Conservation (phyloP, 805 yeast species). For the Starmerella asiatica region DNA sequence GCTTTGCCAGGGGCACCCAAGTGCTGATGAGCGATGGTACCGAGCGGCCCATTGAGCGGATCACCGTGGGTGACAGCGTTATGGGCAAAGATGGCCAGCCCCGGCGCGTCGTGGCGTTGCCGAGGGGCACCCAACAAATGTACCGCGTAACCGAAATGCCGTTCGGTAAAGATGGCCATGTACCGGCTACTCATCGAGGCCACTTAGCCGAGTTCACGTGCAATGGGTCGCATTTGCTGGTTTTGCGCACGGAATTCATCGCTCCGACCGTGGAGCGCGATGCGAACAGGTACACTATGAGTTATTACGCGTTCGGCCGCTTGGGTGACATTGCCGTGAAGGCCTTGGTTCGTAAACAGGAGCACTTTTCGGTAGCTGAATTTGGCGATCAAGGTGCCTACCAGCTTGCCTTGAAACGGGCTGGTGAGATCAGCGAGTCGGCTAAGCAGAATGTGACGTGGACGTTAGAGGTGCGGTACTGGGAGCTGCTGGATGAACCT, state of each 20-base stretch:
- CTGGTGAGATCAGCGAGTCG: conserved; percentile 23
- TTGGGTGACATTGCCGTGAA: conserved; percentile 19
- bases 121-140: conserved; percentile 35
- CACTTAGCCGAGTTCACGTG: conserved; percentile 24
- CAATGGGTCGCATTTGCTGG: conserved; percentile 32
- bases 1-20: conserved; percentile 19
- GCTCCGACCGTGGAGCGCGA: no score
- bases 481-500: conserved; percentile 22
- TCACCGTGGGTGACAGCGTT: conserved; percentile 31
- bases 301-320: no score
- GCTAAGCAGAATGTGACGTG: no score
- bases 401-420: conserved; percentile 15
- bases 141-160: no score
- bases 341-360: conserved; percentile 14
- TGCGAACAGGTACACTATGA: no score
- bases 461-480: conserved; percentile 32
- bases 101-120: conserved; percentile 31
- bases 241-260: conserved; percentile 31
- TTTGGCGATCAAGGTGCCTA: conserved; percentile 22
- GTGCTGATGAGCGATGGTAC: conserved; percentile 36
- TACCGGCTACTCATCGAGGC: conserved; percentile 8
- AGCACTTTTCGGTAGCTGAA: conserved; percentile 20
- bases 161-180: conserved; percentile 21
- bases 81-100: conserved; percentile 35
- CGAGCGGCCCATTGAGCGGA: conserved; percentile 26